Percentiles rank a stretch among this genome's conserved stretches.
Conservation (phyloP, 495 filamentous ascomycete genomes). For the Tuber borchii region DNA sequence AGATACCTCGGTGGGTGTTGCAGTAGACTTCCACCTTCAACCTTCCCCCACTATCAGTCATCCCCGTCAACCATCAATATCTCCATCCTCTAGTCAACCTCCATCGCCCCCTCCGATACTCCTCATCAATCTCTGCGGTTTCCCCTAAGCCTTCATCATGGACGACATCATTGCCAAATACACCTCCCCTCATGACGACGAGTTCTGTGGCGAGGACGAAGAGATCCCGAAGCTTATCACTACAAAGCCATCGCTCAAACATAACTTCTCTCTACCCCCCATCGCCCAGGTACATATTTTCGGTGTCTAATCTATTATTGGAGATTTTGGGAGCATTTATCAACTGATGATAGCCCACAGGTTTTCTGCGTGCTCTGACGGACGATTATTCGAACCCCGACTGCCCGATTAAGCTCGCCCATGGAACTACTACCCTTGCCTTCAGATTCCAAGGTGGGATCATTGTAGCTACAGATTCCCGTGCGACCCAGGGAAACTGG, state of each 20-base stretch:
- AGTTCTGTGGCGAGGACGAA: conserved; percentile 53
- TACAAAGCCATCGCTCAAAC: conserved; percentile 61
- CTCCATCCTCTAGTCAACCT: conserved; percentile 7
- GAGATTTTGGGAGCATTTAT: not conserved
- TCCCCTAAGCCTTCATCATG: conserved; percentile 52
- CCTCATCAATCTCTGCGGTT: not conserved
- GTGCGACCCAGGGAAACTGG: conserved; percentile 95
- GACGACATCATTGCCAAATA: conserved; percentile 90
- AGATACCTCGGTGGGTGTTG: not conserved
- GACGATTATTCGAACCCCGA: conserved; percentile 94
- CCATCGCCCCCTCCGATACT: conserved; percentile 10
- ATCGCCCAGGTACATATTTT: conserved; percentile 67
- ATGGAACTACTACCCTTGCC: conserved; percentile 96
- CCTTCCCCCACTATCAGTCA: conserved; percentile 9
- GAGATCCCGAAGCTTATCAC: conserved; percentile 50
- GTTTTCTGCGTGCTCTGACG: conserved; percentile 92
- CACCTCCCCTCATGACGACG: conserved; percentile 58
- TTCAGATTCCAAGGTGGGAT: conserved; percentile 98
- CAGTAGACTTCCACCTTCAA: conserved; percentile 9
- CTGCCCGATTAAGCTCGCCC: conserved; percentile 97
- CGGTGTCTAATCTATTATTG: conserved; percentile 2
- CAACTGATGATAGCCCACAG: conserved; percentile 43
- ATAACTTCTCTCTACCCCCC: conserved; percentile 92
- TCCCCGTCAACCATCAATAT: not conserved
- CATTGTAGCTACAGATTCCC: conserved; percentile 94